phyloP scores from a whole-genome alignment of 805 yeast genomes.

The Candida silvicultrix region DNA sequence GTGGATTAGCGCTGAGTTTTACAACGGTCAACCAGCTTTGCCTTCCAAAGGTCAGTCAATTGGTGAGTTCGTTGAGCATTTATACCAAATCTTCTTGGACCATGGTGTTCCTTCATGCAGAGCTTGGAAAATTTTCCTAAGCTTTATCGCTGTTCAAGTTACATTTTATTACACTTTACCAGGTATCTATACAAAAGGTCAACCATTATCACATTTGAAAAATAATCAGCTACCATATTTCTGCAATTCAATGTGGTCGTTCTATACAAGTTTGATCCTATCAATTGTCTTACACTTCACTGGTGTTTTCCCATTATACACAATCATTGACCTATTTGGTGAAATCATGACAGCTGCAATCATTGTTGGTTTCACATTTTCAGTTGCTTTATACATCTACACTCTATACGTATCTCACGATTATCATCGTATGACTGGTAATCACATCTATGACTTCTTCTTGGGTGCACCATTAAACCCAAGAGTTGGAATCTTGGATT shows the following conservation, averaged over 20 bases:
- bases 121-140: constrained; percentile 67
- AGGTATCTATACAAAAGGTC: constrained; percentile 93
- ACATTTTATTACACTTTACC: constrained; percentile 79
- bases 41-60: constrained; percentile 51
- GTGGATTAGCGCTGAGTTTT: constrained; percentile 87
- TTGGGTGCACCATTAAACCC: constrained; percentile 99
- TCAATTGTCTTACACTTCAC: constrained; percentile 63
- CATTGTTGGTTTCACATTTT: constrained; percentile 62
- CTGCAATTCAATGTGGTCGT: constrained; percentile 87
- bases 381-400: constrained; percentile 64
- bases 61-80: constrained; percentile 36
- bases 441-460: constrained; percentile 82
- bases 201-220: constrained; percentile 77
- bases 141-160: constrained; percentile 64
- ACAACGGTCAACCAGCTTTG: constrained; percentile 64
- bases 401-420: constrained; percentile 63
- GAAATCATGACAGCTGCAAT: constrained; percentile 92
- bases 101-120: constrained; percentile 52
- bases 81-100: constrained; percentile 38
- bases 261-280: constrained; percentile 60
- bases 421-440: constrained; percentile 89
- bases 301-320: constrained; percentile 67
- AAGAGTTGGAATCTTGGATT: constrained; percentile 84
- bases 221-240: constrained; percentile 81
- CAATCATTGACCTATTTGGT: constrained; percentile 77